These are phyloP conservation scores for Yarrowia alimentaria DNA, from an alignment of 805 yeast genomes.

Conservation along the genomic window DNA sequence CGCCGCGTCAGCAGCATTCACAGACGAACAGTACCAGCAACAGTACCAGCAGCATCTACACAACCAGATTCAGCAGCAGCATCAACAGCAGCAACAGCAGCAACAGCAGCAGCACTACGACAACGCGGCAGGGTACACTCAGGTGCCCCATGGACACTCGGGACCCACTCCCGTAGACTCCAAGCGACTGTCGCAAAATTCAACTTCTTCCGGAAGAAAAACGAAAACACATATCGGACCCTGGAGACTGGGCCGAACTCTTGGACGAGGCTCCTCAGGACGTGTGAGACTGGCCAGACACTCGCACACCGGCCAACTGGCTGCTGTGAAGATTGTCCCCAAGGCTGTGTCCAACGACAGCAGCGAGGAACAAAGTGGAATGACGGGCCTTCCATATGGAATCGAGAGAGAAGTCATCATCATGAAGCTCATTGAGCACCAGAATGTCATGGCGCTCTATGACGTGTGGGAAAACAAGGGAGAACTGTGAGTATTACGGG, in stretches of 20 bases:
- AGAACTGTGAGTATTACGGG: conserved; percentile 49
- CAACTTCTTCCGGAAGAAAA: conserved; percentile 43
- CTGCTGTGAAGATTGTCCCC: conserved; percentile 96
- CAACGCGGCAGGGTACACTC: too few relatives aligned
- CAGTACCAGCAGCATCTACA: conserved; percentile 13
- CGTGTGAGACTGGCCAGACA: conserved; percentile 91
- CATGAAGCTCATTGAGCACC: conserved; percentile 92
- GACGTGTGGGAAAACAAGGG: conserved; percentile 98
- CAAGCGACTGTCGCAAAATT: conserved; percentile 50
- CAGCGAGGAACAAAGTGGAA: conserved; percentile 42
- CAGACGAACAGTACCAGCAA: conserved; percentile 11
- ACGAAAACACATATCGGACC: conserved; percentile 77
- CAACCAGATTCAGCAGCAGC: not conserved
- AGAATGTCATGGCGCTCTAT: conserved; percentile 87
- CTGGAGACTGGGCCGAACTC: conserved; percentile 91
- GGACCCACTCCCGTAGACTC: too few relatives aligned
- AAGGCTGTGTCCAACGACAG: conserved; percentile 59
- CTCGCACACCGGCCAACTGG: conserved; percentile 76
- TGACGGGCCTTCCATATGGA: conserved; percentile 83
- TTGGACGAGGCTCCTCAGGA: conserved; percentile 97
- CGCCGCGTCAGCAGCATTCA: conserved; percentile 11
- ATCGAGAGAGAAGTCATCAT: conserved; percentile 96
- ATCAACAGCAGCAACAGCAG: not conserved
- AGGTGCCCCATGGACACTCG: too few relatives aligned
- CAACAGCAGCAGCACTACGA: conserved; percentile 29